Percentiles rank a stretch among this genome's conserved stretches.
Conservation (phyloP, 768 basidiomycete species). For the Leccinum variicolor region DNA sequence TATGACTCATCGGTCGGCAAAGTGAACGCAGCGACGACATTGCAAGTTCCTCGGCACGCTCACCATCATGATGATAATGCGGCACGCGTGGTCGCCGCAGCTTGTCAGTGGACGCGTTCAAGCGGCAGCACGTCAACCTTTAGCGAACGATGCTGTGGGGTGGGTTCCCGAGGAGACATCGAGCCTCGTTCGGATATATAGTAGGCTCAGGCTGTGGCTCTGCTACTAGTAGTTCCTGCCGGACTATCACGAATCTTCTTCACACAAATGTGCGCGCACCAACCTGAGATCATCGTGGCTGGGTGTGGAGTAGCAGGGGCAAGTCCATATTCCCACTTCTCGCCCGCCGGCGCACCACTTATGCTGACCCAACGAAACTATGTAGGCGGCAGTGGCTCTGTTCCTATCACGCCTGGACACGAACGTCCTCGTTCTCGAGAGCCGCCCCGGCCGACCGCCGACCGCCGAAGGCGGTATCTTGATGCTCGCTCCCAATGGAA, state of each 20-base stretch:
- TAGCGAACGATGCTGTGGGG: not conserved
- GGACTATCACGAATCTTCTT: no score
- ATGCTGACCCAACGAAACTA: not conserved
- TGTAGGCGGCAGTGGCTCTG: slow-evolving; percentile 21
- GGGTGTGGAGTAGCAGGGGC: slow-evolving; percentile 29
- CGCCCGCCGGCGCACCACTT: not conserved
- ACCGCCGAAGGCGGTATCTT: slow-evolving; percentile 24
- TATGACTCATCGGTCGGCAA: not conserved
- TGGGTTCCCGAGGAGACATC: no score
- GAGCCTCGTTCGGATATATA: slow-evolving; percentile 1
- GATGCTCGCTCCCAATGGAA: slow-evolving; percentile 29
- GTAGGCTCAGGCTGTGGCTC: not conserved
- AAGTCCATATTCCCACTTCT: slow-evolving; percentile 5
- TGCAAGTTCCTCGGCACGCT: not conserved
- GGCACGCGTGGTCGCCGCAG: not conserved
- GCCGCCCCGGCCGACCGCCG: slow-evolving; percentile 14
- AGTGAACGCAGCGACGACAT: not conserved
- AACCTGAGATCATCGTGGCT: slow-evolving; percentile 24
- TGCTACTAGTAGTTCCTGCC: not conserved
- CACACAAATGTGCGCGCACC: slow-evolving; percentile 16
- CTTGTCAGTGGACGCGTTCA: slow-evolving; percentile 16
- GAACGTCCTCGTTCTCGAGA: slow-evolving; percentile 22
- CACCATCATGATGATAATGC: no score
- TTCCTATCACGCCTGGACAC: slow-evolving; percentile 24
- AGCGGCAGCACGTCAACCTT: slow-evolving; percentile 7